Evolutionary conservation across 192 early-diverging fungal genomes (phyloP), one percentile per base, ranked within the genome.

Genomic region (Coemansia sp.): DNA sequence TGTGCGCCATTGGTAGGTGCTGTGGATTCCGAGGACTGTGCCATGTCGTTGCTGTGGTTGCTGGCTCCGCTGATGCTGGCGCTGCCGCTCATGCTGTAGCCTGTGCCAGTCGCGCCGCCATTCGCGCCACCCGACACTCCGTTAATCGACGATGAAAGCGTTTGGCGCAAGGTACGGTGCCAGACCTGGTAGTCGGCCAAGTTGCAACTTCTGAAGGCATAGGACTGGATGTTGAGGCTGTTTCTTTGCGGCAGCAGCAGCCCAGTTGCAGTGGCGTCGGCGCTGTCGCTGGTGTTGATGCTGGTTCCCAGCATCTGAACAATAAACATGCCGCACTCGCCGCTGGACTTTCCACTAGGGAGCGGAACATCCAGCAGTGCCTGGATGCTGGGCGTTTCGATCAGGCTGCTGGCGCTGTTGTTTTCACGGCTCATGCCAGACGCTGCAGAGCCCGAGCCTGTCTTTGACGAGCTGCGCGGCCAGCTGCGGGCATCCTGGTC

Each of bases 401-500:
- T 57, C 5, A 57, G 55, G 16, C 55, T 57, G 55, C 55, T 48
- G 20, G 35, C 15, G 61, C 49, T 46, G 58, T 55, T 29, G 45
- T 7, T 42, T 33, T 26, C 55, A 15, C 55, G 28, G 55, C n/a
- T 76, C 55, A 57, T 57, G 2, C 55, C 55, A 9, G 55, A 34
- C 18, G 55, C 55, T n/a, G 30, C 30, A 16, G 55, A 28, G 7
- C 20, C 34, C 5, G 40, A 16, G 40, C 40, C 48, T 12, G 21
- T 13, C 56, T 71, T 71, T 15, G 71, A 70, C 16, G 63, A 48
- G 66, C 34, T 67, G 61, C 68, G 67, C 2, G 77, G 71, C 72
- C 74, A 73, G 51, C 71, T 74, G 51, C 67, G 70, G 3, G 71
- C 68, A 13, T 81, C 71, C 45, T 81, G 74, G 43, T 78, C 69